Conservation (phyloP, 805 yeast genomes). For the Saccharomycopsis sp. region DNA sequence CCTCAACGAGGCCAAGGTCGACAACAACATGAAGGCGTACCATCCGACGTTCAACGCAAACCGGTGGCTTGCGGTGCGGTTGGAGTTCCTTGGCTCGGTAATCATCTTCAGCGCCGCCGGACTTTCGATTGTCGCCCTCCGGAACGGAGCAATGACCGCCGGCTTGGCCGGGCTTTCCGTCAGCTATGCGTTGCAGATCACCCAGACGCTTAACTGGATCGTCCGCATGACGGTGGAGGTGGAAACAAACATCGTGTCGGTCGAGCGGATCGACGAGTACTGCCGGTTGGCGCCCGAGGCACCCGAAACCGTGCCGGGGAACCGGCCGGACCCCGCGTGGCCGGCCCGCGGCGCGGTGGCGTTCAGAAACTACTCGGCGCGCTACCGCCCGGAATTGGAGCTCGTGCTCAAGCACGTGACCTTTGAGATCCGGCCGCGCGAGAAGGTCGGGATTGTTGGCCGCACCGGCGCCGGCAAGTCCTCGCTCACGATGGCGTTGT, state of each 20-base stretch:
- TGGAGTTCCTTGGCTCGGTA: conserved; percentile 85
- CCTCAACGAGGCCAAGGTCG: conserved; percentile 65
- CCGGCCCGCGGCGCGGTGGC: conserved; percentile 63
- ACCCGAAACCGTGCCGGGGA: conserved; percentile 53
- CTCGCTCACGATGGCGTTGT: conserved; percentile 74
- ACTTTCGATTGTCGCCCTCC: conserved; percentile 64
- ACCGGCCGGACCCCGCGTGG: conserved; percentile 69
- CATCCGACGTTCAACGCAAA: conserved; percentile 91
- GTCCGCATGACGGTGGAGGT: conserved; percentile 98
- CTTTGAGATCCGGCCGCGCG: conserved; percentile 59
- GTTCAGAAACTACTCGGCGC: conserved; percentile 70
- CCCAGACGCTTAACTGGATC: conserved; percentile 94
- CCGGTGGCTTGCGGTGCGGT: conserved; percentile 94
- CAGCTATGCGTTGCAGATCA: conserved; percentile 86
- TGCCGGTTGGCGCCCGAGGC: conserved; percentile 81
- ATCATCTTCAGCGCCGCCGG: conserved; percentile 85
- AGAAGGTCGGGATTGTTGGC: conserved; percentile 93
- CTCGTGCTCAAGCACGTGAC: conserved; percentile 65
- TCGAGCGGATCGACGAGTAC: conserved; percentile 90
- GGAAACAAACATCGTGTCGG: conserved; percentile 94
- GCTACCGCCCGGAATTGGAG: conserved; percentile 77
- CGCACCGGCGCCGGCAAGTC: conserved; percentile 97
- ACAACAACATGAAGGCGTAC: conserved; percentile 82
- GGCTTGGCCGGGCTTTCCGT: conserved; percentile 93
- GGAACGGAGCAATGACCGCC: conserved; percentile 65